These are phyloP conservation scores for Serendipita sp. DNA, from an alignment of 1,284 basidiomycete species.

Conservation along the genomic window DNA sequence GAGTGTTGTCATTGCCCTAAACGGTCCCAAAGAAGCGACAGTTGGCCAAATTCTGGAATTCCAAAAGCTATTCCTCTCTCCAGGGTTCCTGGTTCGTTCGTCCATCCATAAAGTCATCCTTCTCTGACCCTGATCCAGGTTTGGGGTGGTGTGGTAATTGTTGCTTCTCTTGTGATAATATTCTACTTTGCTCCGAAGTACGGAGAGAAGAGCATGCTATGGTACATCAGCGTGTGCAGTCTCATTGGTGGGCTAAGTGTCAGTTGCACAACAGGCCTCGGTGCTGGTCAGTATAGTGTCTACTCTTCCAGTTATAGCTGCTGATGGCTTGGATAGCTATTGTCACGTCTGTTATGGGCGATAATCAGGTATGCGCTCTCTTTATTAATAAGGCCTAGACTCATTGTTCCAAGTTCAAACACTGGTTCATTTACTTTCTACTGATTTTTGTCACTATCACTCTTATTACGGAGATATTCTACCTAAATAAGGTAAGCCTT, in stretches of 20 bases:
- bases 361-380: constrained; percentile 19
- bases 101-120: not conserved
- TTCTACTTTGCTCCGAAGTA: constrained; percentile 36
- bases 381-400: not conserved
- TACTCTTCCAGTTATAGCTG: not conserved
- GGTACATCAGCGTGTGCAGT: constrained; percentile 48
- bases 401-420: constrained; percentile 28
- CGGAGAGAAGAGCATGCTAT: constrained; percentile 52
- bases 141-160: constrained; percentile 33
- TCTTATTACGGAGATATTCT: constrained; percentile 20
- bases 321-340: not conserved
- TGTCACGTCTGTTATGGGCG: not conserved
- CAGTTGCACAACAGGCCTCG: constrained; percentile 51
- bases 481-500: not conserved
- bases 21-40: constrained; percentile 69
- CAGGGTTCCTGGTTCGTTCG: constrained; percentile 37
- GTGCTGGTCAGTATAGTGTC: constrained; percentile 21
- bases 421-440: constrained; percentile 47
- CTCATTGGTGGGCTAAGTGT: constrained; percentile 57
- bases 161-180: constrained; percentile 24
- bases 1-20: constrained; percentile 36
- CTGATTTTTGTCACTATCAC: constrained; percentile 43
- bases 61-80: constrained; percentile 43
- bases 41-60: constrained; percentile 65
- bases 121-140: not conserved